A percentile compares a stretch with the other conserved stretches of the same genome.
Conservation (phyloP, 2,329 filamentous ascomycete species). For the Xylariaceae sp. region DNA sequence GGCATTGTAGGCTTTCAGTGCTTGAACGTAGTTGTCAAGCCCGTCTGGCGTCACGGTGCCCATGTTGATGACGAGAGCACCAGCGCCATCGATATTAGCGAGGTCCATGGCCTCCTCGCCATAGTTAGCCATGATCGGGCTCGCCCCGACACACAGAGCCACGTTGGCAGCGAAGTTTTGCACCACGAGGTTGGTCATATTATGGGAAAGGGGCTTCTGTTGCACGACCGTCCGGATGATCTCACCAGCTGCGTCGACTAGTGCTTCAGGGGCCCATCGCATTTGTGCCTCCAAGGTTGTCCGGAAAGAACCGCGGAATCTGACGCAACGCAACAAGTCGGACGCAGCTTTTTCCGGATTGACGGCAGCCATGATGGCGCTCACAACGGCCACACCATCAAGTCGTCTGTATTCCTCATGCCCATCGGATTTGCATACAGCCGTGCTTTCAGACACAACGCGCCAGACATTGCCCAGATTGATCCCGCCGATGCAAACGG, state of each 20-base stretch:
- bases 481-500: conserved; percentile 87
- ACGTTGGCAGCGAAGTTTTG: conserved; percentile 94
- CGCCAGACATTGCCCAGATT: conserved; percentile 69
- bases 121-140: conserved; percentile 91
- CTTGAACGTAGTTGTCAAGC: conserved; percentile 64
- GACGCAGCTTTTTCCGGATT: conserved; percentile 61
- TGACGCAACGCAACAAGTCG: conserved; percentile 54
- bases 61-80: conserved; percentile 88
- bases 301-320: conserved; percentile 27
- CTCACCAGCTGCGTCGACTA: conserved; percentile 32
- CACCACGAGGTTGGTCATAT: conserved; percentile 96
- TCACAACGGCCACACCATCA: conserved; percentile 82
- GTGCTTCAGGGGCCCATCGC: conserved; percentile 15
- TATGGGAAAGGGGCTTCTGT: conserved; percentile 73
- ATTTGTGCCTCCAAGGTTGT: conserved; percentile 12
- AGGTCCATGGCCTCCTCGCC: conserved; percentile 77
- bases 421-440: conserved; percentile 42
- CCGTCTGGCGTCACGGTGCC: conserved; percentile 78
- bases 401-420: conserved; percentile 35
- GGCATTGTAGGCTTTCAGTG: conserved; percentile 75
- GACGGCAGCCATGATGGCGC: conserved; percentile 71
- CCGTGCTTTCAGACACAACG: conserved; percentile 64
- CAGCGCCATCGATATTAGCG: conserved; percentile 68
- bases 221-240: conserved; percentile 58
- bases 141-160: conserved; percentile 75